Conservation (phyloP, 2,329 filamentous ascomycete genomes). For the Parastagonospora avenae region DNA sequence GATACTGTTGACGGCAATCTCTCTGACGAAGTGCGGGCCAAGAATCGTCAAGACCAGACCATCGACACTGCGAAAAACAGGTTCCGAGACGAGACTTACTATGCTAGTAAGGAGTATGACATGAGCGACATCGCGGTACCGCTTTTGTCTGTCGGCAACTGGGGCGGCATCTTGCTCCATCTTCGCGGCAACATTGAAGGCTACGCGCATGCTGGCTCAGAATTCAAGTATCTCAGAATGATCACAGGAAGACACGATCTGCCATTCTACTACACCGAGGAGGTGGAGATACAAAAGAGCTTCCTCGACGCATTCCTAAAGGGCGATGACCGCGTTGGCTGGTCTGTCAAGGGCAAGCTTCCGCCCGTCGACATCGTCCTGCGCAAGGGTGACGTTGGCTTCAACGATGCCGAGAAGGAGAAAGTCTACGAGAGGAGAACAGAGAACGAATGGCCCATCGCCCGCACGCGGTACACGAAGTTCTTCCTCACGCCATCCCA, state of each 20-base stretch:
- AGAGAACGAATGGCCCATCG: slow-evolving; percentile 70
- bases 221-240: slow-evolving; percentile 71
- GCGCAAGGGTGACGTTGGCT: slow-evolving; percentile 69
- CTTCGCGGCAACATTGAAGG: slow-evolving; percentile 72
- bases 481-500: slow-evolving; percentile 62
- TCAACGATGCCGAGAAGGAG: slow-evolving; percentile 68
- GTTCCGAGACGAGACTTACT: slow-evolving; percentile 69
- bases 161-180: slow-evolving; percentile 73
- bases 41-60: slow-evolving; percentile 52
- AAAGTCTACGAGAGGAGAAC: slow-evolving; percentile 59
- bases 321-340: slow-evolving; percentile 66
- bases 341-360: slow-evolving; percentile 62
- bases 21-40: slow-evolving; percentile 56
- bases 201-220: slow-evolving; percentile 66
- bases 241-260: slow-evolving; percentile 74
- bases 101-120: slow-evolving; percentile 68
- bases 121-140: slow-evolving; percentile 71
- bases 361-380: slow-evolving; percentile 66
- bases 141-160: slow-evolving; percentile 70
- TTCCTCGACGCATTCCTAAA: slow-evolving; percentile 76
- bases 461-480: slow-evolving; percentile 66
- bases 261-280: slow-evolving; percentile 73
- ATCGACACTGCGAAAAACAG: slow-evolving; percentile 48
- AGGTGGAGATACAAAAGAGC: slow-evolving; percentile 69
- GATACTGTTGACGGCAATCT: slow-evolving; percentile 65